Conservation (phyloP, 352 stramenopile species). For the Nannochloropsis limnetica region DNA sequence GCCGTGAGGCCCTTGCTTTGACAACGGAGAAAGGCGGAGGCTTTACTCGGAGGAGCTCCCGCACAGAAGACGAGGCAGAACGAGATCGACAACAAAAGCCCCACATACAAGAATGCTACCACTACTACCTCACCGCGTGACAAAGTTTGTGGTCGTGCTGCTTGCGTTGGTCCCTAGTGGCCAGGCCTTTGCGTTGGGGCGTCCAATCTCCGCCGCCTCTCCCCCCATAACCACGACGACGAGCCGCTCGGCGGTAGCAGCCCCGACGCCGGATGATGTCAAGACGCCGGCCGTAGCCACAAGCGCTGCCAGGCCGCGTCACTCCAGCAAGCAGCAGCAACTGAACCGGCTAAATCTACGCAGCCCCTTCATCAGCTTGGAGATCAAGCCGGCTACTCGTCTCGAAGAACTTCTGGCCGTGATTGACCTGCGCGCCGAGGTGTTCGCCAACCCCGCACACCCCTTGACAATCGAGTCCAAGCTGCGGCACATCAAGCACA, state of each 20-base stretch:
- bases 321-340: neutral
- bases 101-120: neutral
- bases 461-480: neutral
- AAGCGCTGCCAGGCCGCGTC: neutral
- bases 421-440: constrained; percentile 13
- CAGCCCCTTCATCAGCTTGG: neutral
- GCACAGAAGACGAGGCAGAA: neutral
- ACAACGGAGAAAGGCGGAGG: neutral
- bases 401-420: constrained; percentile 9
- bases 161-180: neutral
- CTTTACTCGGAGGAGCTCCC: neutral
- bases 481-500: constrained; percentile 1
- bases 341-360: neutral
- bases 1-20: neutral
- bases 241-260: neutral
- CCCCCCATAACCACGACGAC: neutral
- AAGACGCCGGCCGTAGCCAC: neutral
- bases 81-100: neutral
- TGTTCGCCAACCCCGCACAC: neutral
- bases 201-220: too few relatives aligned
- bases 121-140: neutral
- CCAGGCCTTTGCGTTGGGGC: neutral
- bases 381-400: neutral
- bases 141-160: neutral
- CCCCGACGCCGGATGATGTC: neutral